These are phyloP conservation scores for Vigna radiata DNA, from an alignment of 306 rosid genomes.

Conservation along the genomic window DNA sequence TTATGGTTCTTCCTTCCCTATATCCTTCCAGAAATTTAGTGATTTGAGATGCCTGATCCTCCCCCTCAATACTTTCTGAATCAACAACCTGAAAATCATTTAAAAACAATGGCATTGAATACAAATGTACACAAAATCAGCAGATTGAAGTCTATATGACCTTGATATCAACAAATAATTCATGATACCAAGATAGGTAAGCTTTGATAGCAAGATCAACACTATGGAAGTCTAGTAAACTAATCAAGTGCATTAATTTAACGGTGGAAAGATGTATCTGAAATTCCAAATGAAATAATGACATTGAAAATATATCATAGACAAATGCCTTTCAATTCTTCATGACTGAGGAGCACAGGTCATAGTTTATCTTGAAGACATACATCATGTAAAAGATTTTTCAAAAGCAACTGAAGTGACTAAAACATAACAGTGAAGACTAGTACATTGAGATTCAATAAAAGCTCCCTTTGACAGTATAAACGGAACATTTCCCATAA, in stretches of 20 bases:
- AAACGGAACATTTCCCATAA: background rate
- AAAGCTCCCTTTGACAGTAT: background rate
- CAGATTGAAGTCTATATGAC: constrained; percentile 8
- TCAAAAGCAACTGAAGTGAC: background rate
- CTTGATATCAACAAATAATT: background rate
- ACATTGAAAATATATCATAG: background rate
- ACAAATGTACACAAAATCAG: constrained; percentile 29
- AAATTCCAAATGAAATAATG: constrained; percentile 24
- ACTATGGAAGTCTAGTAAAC: too few relatives aligned
- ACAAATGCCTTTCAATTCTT: constrained; percentile 4
- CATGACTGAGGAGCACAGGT: background rate
- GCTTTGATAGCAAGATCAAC: too few relatives aligned
- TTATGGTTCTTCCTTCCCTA: constrained; percentile 73
- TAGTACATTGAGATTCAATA: background rate
- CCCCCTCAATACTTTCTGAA: constrained; percentile 71
- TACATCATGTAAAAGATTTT: background rate
- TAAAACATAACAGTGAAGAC: constrained; percentile 8
- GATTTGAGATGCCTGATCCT: constrained; percentile 78
- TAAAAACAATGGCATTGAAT: background rate
- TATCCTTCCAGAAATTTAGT: constrained; percentile 80
- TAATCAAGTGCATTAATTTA: background rate
- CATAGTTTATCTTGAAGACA: background rate
- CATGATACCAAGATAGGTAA: background rate
- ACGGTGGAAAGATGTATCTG: background rate
- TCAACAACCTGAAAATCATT: constrained; percentile 67